Conservation (phyloP, 2,329 filamentous ascomycete species). For the Rhytidhysteron rufulum region DNA sequence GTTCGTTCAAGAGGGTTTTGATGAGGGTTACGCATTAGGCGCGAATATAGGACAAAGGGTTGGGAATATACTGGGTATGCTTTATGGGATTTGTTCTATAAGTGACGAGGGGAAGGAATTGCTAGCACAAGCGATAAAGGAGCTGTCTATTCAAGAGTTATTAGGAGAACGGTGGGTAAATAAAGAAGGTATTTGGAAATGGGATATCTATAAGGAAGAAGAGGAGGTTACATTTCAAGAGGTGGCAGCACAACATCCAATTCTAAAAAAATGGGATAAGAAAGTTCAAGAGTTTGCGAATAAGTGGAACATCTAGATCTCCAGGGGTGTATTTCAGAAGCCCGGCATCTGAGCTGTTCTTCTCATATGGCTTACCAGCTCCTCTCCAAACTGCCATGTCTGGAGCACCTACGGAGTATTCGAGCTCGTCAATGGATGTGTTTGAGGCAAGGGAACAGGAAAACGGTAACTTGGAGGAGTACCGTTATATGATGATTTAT, state of each 20-base stretch:
- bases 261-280: background rate
- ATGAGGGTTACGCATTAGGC: conserved; percentile 83
- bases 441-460: too few relatives aligned
- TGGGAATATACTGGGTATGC: conserved; percentile 70
- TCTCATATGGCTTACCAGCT: too few relatives aligned
- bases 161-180: conserved; percentile 66
- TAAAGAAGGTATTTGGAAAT: conserved; percentile 69
- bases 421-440: too few relatives aligned
- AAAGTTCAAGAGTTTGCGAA: conserved; percentile 1
- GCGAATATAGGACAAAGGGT: conserved; percentile 72
- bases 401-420: too few relatives aligned
- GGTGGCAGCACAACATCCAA: conserved; percentile 64
- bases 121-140: conserved; percentile 48
- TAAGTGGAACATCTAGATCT: background rate
- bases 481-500: too few relatives aligned
- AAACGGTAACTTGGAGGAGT: too few relatives aligned
- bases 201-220: conserved; percentile 44
- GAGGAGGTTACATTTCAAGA: conserved; percentile 34
- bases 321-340: too few relatives aligned
- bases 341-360: too few relatives aligned
- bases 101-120: conserved; percentile 24
- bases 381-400: too few relatives aligned
- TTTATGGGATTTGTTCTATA: conserved; percentile 66
- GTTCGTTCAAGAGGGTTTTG: conserved; percentile 82
- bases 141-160: conserved; percentile 59